Conservation (phyloP, 2,329 filamentous ascomycete species). For the Madurella mycetomatis region DNA sequence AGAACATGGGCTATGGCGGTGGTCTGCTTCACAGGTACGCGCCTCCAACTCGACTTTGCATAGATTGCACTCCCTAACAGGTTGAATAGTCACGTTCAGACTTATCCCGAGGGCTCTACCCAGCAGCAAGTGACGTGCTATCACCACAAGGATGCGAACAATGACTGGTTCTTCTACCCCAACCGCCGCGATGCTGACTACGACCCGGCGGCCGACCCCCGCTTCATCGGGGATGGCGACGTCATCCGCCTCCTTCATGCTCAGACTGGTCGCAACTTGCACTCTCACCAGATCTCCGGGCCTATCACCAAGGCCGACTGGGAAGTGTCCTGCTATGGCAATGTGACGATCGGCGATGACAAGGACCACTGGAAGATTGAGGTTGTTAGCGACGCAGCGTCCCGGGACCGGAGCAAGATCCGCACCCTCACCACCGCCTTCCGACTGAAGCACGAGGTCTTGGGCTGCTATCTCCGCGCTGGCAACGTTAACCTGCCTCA, state of each 20-base stretch:
- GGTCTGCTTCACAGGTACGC: constrained; percentile 70
- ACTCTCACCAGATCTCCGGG: constrained; percentile 86
- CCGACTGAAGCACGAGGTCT: constrained; percentile 73
- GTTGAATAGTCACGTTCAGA: constrained; percentile 75
- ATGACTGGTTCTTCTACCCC: constrained; percentile 99
- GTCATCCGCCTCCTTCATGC: constrained; percentile 85
- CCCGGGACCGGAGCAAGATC: constrained; percentile 75
- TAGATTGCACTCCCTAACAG: not conserved
- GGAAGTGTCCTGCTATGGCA: constrained; percentile 95
- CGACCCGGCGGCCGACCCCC: constrained; percentile 63
- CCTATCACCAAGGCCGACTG: constrained; percentile 84
- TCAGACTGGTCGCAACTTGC: constrained; percentile 93
- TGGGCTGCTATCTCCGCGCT: constrained; percentile 91
- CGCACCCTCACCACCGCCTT: constrained; percentile 92
- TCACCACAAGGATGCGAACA: constrained; percentile 99
- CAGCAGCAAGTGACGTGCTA: constrained; percentile 99
- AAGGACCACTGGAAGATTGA: constrained; percentile 98
- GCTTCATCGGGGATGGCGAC: constrained; percentile 74
- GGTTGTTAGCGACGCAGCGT: constrained; percentile 84
- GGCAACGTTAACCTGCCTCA: constrained; percentile 95
- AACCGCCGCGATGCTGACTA: constrained; percentile 75
- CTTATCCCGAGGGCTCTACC: constrained; percentile 84
- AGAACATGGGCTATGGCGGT: constrained; percentile 99
- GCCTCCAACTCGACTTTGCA: not conserved
- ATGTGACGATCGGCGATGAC: constrained; percentile 88